phyloP scores from a whole-genome alignment of 192 early-diverging fungal genomes.

The Umbelopsis ramanniana region DNA sequence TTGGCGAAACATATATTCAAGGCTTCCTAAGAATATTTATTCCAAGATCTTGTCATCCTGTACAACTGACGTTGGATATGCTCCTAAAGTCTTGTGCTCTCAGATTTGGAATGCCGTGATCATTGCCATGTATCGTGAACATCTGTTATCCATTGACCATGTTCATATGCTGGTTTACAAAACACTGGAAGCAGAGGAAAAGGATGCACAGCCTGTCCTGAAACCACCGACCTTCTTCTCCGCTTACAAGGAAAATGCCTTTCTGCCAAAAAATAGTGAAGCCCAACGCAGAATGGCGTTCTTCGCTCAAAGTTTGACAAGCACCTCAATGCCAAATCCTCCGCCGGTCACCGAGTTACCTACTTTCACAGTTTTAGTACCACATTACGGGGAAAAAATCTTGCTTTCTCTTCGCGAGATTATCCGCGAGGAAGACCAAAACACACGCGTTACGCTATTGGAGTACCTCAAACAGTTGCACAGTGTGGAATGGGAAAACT shows the following conservation, averaged over 20 bases:
- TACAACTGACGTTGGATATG: slow-evolving; percentile 62
- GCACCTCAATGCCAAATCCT: slow-evolving; percentile 62
- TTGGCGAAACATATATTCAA: slow-evolving; percentile 69
- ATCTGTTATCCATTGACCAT: slow-evolving; percentile 64
- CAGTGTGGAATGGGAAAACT: slow-evolving; percentile 74
- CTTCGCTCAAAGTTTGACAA: slow-evolving; percentile 73
- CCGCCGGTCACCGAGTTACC: slow-evolving; percentile 70
- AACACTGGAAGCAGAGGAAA: slow-evolving; percentile 51
- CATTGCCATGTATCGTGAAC: slow-evolving; percentile 72
- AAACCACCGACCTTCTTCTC: slow-evolving; percentile 66
- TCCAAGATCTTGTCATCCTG: slow-evolving; percentile 64
- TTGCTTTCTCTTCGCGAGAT: slow-evolving; percentile 72
- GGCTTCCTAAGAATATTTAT: slow-evolving; percentile 67
- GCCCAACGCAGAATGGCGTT: slow-evolving; percentile 70
- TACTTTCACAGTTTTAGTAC: slow-evolving; percentile 71
- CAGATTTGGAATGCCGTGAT: slow-evolving; percentile 76
- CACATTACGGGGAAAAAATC: slow-evolving; percentile 76
- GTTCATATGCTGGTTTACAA: slow-evolving; percentile 69
- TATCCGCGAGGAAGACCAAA: slow-evolving; percentile 71
- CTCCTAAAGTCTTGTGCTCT: slow-evolving; percentile 68
- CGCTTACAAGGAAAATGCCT: slow-evolving; percentile 56
- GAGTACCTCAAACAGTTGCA: slow-evolving; percentile 72
- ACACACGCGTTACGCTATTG: slow-evolving; percentile 67
- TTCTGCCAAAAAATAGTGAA: slow-evolving; percentile 56
- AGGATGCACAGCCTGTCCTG: slow-evolving; percentile 54